Percentiles rank a stretch among this genome's conserved stretches.
Conservation (phyloP, 2,329 filamentous ascomycete species). For the Microdochium bolleyi region DNA sequence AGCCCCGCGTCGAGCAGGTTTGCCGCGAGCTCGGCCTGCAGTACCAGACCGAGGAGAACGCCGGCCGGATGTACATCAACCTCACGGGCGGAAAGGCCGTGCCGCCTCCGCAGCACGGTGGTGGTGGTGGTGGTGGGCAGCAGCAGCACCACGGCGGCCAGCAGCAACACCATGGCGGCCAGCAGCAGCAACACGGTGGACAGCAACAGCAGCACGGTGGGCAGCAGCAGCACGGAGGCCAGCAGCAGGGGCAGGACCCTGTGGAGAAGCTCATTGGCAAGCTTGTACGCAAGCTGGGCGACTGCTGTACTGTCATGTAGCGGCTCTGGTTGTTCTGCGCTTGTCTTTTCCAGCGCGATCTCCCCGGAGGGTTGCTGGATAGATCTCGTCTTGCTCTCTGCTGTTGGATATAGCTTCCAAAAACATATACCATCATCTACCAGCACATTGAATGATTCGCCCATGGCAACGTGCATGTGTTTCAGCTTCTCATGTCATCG, state of each 20-base stretch:
- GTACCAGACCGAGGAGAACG: constrained; percentile 78
- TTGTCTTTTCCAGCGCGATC: too few relatives aligned
- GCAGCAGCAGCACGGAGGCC: constrained; percentile 25
- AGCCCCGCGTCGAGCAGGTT: constrained; percentile 84
- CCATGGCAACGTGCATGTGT: too few relatives aligned
- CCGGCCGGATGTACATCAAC: constrained; percentile 82
- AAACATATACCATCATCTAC: too few relatives aligned
- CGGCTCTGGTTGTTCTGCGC: too few relatives aligned
- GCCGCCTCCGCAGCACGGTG: constrained; percentile 36
- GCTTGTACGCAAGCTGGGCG: constrained; percentile 55
- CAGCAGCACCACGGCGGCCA: constrained; percentile 21
- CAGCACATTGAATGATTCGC: too few relatives aligned
- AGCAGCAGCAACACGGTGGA: constrained; percentile 28
- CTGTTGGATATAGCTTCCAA: too few relatives aligned
- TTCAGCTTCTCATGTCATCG: too few relatives aligned
- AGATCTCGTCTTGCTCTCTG: too few relatives aligned
- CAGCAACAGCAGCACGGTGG: constrained; percentile 20
- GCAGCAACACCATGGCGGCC: constrained; percentile 17
- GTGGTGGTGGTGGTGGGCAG: constrained; percentile 23
- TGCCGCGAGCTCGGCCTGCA: constrained; percentile 77
- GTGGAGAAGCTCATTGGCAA: constrained; percentile 53
- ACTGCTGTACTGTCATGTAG: constrained; percentile 71
- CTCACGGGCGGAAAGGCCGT: constrained; percentile 63
- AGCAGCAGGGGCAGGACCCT: constrained; percentile 42
- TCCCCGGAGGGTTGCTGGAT: too few relatives aligned